These are phyloP conservation scores for Arabidopsis hybrid DNA, from an alignment of 441 rosid species.

Conservation along the genomic window DNA sequence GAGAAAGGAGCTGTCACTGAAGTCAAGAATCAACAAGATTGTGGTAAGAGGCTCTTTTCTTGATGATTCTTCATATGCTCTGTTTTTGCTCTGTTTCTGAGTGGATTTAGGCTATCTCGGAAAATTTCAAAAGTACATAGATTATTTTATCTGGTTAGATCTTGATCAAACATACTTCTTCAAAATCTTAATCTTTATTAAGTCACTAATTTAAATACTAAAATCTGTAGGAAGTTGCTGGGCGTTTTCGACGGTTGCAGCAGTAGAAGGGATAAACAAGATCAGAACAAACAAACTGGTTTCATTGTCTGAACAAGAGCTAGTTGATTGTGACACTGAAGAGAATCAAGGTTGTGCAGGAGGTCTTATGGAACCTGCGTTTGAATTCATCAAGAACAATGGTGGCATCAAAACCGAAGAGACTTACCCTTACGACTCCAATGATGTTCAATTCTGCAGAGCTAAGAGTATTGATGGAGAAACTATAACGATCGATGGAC, in stretches of 20 bases:
- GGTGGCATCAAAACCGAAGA: conserved; percentile 75
- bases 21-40: conserved; percentile 85
- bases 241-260: conserved; percentile 91
- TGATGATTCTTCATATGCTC: neutral
- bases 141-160: neutral
- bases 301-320: conserved; percentile 79
- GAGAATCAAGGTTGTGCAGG: conserved; percentile 84
- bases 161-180: conserved; percentile 3
- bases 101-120: neutral
- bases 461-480: conserved; percentile 46
- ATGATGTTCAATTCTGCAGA: conserved; percentile 59
- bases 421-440: conserved; percentile 66
- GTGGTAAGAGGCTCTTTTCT: conserved; percentile 54
- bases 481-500: conserved; percentile 73
- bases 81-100: conserved; percentile 2
- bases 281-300: conserved; percentile 66
- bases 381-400: conserved; percentile 67
- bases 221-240: conserved; percentile 77
- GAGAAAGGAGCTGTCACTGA: conserved; percentile 71
- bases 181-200: neutral
- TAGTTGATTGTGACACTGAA: conserved; percentile 78
- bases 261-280: conserved; percentile 83
- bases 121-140: neutral
- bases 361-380: conserved; percentile 86
- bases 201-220: neutral